Base-by-base conservation (phyloP, 331 rosid species). In the Cydonia oblonga region DNA sequence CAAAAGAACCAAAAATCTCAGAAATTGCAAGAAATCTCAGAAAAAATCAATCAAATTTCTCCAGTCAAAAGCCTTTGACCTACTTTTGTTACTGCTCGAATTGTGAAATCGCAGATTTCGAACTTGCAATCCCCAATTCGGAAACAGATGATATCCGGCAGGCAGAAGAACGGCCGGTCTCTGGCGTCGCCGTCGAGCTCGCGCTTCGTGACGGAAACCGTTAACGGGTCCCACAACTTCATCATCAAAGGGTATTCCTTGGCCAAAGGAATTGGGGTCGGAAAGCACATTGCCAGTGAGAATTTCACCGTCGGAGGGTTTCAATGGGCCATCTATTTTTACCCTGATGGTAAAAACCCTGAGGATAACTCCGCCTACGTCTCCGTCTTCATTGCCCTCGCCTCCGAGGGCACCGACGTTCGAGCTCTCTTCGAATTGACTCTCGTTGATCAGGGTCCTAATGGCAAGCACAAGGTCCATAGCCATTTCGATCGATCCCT, bases 311-410 rank as follows among this genome's bases (percentile, higher is more conserved):
- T 90, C 13, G 98, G 98, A 5, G 97, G 96, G n/a, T 87, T 68
- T 69, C 89, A 90, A 64, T 90, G 97, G 98, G 96, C 97, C 5
- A 84, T 93, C n/a, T 89, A 89, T 82, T 93, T 93, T 73, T 90
- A 87, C 75, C 96, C 97, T 0, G 97, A 90, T 44, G 98, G 98
- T 2, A 90, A 89, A 72, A 82, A 89, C 49, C 89, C 96, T 0
- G 96, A 89, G 71, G 98, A 93, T 25, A 89, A 93, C 57, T 84
- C 95, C 9, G 86, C 88, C 4, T 93, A 86, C 22, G 97, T 93
- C 5, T 93, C 96, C 16, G 89, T 89, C 42, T 93, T 87, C 83
- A 86, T 93, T 26, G 96, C 98, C 1, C 90, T 93, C 2, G 97
- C 92, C 7, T 86, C 90, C 65, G 91, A 86, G 23, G 90, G 93